Percentiles rank a stretch among this genome's conserved stretches.
phyloP scores from a whole-genome alignment of 2,329 filamentous ascomycete species.

The Colletotrichum euphorbiae region DNA sequence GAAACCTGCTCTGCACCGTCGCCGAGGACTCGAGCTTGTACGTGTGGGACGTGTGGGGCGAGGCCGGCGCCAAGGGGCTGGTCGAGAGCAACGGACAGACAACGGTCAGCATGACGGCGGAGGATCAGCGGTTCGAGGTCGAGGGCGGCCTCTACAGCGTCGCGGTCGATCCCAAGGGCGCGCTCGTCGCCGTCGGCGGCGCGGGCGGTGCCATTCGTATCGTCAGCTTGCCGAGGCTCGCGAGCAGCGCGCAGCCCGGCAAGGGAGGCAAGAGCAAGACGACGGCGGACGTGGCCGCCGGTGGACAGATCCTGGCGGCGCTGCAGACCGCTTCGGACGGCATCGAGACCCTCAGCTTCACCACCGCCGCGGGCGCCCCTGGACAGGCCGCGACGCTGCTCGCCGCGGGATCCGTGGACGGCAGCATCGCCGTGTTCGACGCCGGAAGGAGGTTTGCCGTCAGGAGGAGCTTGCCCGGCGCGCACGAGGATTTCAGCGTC shows the following conservation, averaged over 20 bases:
- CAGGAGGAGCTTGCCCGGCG: constrained; percentile 82
- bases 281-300: constrained; percentile 52
- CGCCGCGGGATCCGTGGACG: constrained; percentile 76
- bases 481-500: constrained; percentile 88
- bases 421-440: constrained; percentile 88
- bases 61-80: constrained; percentile 70
- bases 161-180: constrained; percentile 81
- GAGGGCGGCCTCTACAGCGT: constrained; percentile 93
- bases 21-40: constrained; percentile 89
- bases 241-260: constrained; percentile 44
- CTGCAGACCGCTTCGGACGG: constrained; percentile 81
- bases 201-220: constrained; percentile 88
- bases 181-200: constrained; percentile 87
- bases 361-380: constrained; percentile 51
- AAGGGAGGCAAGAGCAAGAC: constrained; percentile 47
- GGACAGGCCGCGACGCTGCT: constrained; percentile 60
- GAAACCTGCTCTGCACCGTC: constrained; percentile 86
- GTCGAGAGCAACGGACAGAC: constrained; percentile 68
- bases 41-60: constrained; percentile 92
- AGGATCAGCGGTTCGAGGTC: constrained; percentile 91
- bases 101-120: constrained; percentile 79
- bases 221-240: constrained; percentile 80
- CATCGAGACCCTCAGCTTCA: constrained; percentile 81
- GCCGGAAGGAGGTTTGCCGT: constrained; percentile 86
- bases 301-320: constrained; percentile 79